Evolutionary conservation across 805 yeast genomes (phyloP), one percentile per base, ranked within the genome.

Genomic region (Wickerhamiella dianesei): DNA sequence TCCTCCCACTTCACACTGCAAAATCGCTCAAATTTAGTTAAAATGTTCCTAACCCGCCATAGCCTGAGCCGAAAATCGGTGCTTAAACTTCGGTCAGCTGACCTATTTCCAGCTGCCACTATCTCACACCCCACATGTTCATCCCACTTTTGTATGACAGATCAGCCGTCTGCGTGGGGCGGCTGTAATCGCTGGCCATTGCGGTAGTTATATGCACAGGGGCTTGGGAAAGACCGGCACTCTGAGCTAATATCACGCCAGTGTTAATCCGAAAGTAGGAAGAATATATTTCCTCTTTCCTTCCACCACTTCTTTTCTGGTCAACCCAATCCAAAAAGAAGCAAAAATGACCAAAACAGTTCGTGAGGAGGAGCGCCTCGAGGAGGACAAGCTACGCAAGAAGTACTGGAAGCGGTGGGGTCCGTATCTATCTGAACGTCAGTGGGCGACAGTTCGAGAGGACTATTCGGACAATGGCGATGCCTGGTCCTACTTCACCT

Each of bases 341-440:
- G 35, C 14, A 14, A 29, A 18, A 18, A 36, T 16, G 19, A 36
- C 25, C n/a, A 39, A 39, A 39, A 17, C 25, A 5, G 18, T 18
- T 19, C 41, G 41, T 19, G 70, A 73, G 58, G 75, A 70, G 51
- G 53, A 53, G 44, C 64, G 76, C 13, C 61, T 73, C n/a, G 44
- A 49, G 8, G 67, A 72, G 47, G 74, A 73, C 52, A 59, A 56
- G 22, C 54, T 60, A 13, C 63, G 60, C 29, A 43, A 45, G 35
- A 47, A 77, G 63, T 80, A 82, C 63, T 84, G 92, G 86, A 75
- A 79, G 56, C 72, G 82, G 50, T 87, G 95, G 95, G 96, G 96
- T 5, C 87, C 95, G 3, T 87, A 85, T 59, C 71, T 86, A 43
- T 77, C 86, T 44, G 96, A 88, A 64, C 73, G 96, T 45, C 85